Evolutionary conservation across 2,329 filamentous ascomycete genomes (phyloP).

Genomic region (Fusarium solani-melongenae): DNA sequence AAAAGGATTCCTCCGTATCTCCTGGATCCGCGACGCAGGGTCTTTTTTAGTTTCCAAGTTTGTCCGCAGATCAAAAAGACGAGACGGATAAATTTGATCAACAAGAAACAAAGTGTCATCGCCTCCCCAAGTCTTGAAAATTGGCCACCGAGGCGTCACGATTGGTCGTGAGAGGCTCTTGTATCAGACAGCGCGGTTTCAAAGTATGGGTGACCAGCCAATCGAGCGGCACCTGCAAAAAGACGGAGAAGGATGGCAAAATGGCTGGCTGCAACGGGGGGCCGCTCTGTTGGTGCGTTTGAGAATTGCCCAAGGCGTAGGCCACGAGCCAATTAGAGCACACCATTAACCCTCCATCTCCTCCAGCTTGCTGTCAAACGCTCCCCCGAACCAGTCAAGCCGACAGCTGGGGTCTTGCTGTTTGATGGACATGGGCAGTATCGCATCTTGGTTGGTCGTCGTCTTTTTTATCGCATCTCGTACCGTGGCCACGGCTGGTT

Average conservation of each 20-base stretch:
- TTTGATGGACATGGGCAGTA: constrained; percentile 9
- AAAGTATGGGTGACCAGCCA: constrained; percentile 11
- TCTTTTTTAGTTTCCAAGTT: background rate
- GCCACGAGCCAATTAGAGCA: constrained; percentile 6
- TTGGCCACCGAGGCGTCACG: background rate
- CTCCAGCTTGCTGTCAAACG: constrained; percentile 4
- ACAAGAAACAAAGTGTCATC: background rate
- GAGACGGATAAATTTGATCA: background rate
- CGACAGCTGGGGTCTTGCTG: background rate
- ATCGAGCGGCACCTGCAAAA: constrained; percentile 3
- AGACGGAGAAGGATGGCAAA: background rate
- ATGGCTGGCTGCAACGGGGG: background rate
- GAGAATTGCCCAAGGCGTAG: constrained; percentile 2
- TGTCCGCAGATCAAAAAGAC: background rate
- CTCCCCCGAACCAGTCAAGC: background rate
- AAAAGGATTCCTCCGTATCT: constrained; percentile 7
- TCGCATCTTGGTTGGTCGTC: background rate
- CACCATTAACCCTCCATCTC: background rate
- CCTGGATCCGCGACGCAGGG: constrained; percentile 26
- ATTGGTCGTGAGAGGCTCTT: constrained; percentile 17
- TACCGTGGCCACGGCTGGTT: constrained; percentile 12
- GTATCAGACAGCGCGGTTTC: constrained; percentile 35
- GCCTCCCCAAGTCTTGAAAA: background rate
- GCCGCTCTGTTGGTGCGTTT: constrained; percentile 26
- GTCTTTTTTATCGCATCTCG: background rate